Conservation (phyloP, 805 yeast genomes). For the Candida ficus region DNA sequence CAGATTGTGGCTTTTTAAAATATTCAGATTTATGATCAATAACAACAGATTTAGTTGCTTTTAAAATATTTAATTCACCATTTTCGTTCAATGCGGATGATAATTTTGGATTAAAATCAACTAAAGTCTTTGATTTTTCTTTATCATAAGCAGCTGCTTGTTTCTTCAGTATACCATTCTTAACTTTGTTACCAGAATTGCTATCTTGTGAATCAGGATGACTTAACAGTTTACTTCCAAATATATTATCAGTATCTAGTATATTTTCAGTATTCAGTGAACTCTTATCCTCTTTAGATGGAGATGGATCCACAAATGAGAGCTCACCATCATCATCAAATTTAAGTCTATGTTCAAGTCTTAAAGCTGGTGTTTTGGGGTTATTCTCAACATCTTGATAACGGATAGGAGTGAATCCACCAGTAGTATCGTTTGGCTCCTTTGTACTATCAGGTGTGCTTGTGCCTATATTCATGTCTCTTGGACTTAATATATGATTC, state of each 20-base stretch:
- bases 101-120: conserved; percentile 20
- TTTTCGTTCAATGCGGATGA: conserved; percentile 18
- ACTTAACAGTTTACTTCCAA: too few species aligned
- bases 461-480: too few species aligned
- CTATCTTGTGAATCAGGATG: too few species aligned
- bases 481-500: too few species aligned
- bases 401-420: conserved; percentile 15
- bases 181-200: conserved; percentile 3
- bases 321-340: neutral
- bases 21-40: conserved; percentile 32
- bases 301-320: conserved; percentile 14
- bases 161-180: conserved; percentile 22
- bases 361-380: conserved; percentile 22
- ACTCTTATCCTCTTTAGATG: neutral
- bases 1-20: too few species aligned
- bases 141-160: conserved; percentile 14
- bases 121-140: conserved; percentile 16
- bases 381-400: conserved; percentile 17
- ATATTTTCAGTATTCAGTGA: neutral
- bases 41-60: conserved; percentile 28
- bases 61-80: conserved; percentile 29
- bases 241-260: too few species aligned
- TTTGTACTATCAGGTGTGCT: too few species aligned
- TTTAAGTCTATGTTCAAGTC: conserved; percentile 13
- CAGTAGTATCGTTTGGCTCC: conserved; percentile 4